Evolutionary conservation across 257 asterid genomes (phyloP).

Genomic region (Forsythia viridissima): DNA sequence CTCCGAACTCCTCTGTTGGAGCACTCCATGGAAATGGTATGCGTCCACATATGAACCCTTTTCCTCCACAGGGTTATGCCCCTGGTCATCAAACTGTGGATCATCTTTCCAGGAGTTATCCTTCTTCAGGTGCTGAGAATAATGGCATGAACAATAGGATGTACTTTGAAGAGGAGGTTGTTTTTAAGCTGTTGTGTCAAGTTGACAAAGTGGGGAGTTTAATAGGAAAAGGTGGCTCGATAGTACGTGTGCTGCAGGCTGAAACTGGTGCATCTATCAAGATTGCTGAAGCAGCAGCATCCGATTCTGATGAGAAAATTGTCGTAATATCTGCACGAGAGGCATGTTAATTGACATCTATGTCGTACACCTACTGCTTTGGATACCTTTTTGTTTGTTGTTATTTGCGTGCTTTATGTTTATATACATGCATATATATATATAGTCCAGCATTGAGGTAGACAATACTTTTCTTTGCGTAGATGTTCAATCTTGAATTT

Average conservation of each 20-base stretch:
- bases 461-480: not conserved
- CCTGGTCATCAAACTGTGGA: constrained; percentile 13
- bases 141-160: constrained; percentile 20
- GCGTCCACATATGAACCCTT: constrained; percentile 17
- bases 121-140: no score
- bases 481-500: not conserved
- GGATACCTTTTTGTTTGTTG: constrained; percentile 2
- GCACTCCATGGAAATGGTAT: constrained; percentile 22
- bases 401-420: not conserved
- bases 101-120: no score
- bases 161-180: constrained; percentile 25
- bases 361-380: not conserved
- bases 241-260: constrained; percentile 19
- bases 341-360: constrained; percentile 12
- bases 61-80: constrained; percentile 1
- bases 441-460: not conserved
- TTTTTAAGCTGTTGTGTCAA: constrained; percentile 29
- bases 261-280: constrained; percentile 33
- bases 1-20: constrained; percentile 18
- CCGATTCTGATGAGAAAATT: constrained; percentile 26
- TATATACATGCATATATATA: not conserved
- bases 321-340: constrained; percentile 29
- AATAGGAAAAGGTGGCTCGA: constrained; percentile 32
- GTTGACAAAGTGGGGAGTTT: constrained; percentile 30
- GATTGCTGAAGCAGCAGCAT: constrained; percentile 21